Conservation (phyloP, 495 filamentous ascomycete species). For the Elaphomyces granulatus region DNA sequence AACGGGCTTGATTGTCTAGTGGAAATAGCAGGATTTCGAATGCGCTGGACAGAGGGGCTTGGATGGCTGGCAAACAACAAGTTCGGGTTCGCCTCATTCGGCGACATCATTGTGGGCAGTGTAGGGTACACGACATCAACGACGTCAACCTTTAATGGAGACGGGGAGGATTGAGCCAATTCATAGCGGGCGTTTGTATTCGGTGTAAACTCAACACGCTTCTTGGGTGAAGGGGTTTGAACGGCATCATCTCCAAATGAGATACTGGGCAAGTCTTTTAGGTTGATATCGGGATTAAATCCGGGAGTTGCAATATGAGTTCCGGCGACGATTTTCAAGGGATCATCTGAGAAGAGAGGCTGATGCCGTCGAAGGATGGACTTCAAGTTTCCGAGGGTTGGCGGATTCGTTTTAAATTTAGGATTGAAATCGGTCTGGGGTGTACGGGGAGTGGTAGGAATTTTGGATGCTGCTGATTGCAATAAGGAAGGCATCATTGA, state of each 20-base stretch:
- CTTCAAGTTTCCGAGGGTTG: conserved; percentile 34
- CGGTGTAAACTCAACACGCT: conserved; percentile 47
- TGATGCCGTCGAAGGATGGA: conserved; percentile 48
- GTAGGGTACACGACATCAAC: conserved; percentile 31
- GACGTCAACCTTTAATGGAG: conserved; percentile 26
- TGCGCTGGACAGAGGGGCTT: conserved; percentile 24
- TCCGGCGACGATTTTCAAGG: conserved; percentile 43
- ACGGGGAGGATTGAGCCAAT: conserved; percentile 24
- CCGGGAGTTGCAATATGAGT: conserved; percentile 40
- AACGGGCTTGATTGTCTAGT: conserved; percentile 7
- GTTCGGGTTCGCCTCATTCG: conserved; percentile 12
- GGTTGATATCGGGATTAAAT: conserved; percentile 30
- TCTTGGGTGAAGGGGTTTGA: conserved; percentile 35
- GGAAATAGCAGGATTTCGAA: conserved; percentile 16
- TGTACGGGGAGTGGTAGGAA: conserved; percentile 28
- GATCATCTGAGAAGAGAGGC: conserved; percentile 47
- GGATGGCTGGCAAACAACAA: conserved; percentile 1
- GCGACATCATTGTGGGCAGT: conserved; percentile 23
- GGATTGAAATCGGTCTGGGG: conserved; percentile 35
- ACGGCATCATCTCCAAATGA: conserved; percentile 9
- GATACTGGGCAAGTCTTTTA: conserved; percentile 26
- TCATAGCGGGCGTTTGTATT: conserved; percentile 33
- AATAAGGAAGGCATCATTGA: conserved; percentile 40
- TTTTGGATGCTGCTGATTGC: conserved; percentile 33
- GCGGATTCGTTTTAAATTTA: conserved; percentile 27